Evolutionary conservation across 163 green algal genomes (phyloP), one percentile per base, ranked within the genome.

Genomic region (Chlorella variabilis): DNA sequence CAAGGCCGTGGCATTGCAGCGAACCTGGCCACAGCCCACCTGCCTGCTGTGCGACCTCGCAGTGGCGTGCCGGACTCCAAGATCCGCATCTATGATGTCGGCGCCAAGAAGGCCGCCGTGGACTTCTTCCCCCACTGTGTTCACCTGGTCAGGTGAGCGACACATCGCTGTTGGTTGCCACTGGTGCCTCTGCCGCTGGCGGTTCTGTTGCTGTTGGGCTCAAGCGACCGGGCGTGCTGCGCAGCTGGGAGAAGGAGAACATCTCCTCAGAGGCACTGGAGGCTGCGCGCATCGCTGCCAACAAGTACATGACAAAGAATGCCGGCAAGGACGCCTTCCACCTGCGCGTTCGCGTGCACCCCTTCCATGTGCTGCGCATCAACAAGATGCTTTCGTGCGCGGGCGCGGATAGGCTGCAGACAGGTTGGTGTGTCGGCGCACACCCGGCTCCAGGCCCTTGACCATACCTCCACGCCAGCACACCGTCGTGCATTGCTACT

Each of bases 351-450:
- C 95, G 96, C 62, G 94, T 98, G 87, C 97, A 99, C 87, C 97
- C 97, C 82, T 99, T 98, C 93, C 96, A 99, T 87, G 97, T 99
- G 84, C 93, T 99, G 82, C 95, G 97, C 84, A 99, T 99, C 93
- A 99, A 99, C 94, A 99, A 99, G 92, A 99, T 99, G 97, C 94
- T 99, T 93, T 98, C 97, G 39, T 99, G 97, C 89, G 97, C 97
- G 63, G 97, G 97, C 67, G 97, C 97, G 79, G 97, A 99, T 98
- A 91, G 97, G 85, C 94, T 98, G 61, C 95, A 98, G 91, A 98
- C 95, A 25, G 85, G 82, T 80, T 31, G 18, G 58, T 54, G 8
- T 59, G 33, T 67, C 29, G 11, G 17, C 2, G n/a, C 8, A 25
- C 61, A 41, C n/a, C 8, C 8, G 61, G 4, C 61, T 7, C 61